phyloP scores from a whole-genome alignment of 345 rosid species.

The Geranium brycei region DNA sequence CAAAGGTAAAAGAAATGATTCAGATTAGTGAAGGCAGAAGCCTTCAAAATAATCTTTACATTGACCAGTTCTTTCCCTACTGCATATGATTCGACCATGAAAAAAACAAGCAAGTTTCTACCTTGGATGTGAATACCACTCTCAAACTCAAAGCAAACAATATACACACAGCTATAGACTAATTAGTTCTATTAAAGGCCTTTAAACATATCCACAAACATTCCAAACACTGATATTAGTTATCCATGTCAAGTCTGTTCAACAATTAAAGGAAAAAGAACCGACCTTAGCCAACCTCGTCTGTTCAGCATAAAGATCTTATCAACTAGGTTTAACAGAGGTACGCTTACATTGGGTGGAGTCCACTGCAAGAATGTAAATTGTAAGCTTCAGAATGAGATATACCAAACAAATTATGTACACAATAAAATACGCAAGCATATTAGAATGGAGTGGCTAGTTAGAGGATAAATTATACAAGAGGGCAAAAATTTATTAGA shows the following conservation, averaged over 20 bases:
- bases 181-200: background rate
- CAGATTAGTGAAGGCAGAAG: background rate
- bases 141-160: background rate
- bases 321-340: slow-evolving; percentile 86
- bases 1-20: too few relatives aligned
- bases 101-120: background rate
- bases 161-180: too few relatives aligned
- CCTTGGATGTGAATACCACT: background rate
- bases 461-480: too few relatives aligned
- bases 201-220: background rate
- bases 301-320: slow-evolving; percentile 91
- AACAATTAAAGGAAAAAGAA: slow-evolving; percentile 2
- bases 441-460: too few relatives aligned
- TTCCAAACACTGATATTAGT: background rate
- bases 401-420: background rate
- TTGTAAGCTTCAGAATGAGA: slow-evolving; percentile 1
- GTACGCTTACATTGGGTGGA: slow-evolving; percentile 93
- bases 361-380: slow-evolving; percentile 55
- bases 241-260: background rate
- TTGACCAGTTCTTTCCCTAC: background rate
- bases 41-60: background rate
- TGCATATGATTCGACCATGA: background rate
- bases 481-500: too few relatives aligned
- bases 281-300: slow-evolving; percentile 97
- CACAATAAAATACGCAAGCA: background rate